phyloP scores from a whole-genome alignment of 2,329 filamentous ascomycete genomes.

The Metarhizium rileyi region DNA sequence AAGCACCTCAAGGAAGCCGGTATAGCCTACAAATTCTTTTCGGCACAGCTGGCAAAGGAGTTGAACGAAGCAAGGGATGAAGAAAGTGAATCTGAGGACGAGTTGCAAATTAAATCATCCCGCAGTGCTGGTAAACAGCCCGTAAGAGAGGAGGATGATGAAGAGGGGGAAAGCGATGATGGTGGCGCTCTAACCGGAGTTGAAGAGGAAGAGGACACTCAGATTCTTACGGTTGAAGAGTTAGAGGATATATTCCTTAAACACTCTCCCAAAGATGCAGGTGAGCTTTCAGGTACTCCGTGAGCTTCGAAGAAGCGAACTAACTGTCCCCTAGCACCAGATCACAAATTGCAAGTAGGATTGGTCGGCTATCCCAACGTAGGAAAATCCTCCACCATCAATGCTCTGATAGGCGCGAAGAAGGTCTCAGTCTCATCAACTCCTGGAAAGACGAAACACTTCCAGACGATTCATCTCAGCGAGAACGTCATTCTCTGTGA shows the following conservation, averaged over 20 bases:
- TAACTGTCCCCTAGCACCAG: slow-evolving; percentile 25
- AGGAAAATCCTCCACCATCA: slow-evolving; percentile 98
- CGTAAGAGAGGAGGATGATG: slow-evolving; percentile 10
- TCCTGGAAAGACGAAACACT: slow-evolving; percentile 97
- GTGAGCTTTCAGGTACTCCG: slow-evolving; percentile 24
- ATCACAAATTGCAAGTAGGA: slow-evolving; percentile 74
- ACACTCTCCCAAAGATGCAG: slow-evolving; percentile 48
- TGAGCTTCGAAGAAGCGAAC: not conserved
- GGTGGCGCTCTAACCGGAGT: slow-evolving; percentile 12
- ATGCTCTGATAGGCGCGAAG: slow-evolving; percentile 94
- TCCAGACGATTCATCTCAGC: slow-evolving; percentile 93
- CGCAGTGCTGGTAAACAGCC: slow-evolving; percentile 20
- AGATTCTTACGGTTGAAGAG: slow-evolving; percentile 88
- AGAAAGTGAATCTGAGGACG: slow-evolving; percentile 36
- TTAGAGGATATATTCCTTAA: slow-evolving; percentile 79
- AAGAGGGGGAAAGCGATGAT: slow-evolving; percentile 19
- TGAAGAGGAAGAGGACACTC: slow-evolving; percentile 48
- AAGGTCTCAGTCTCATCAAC: slow-evolving; percentile 97
- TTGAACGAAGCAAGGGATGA: slow-evolving; percentile 63
- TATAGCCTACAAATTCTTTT: slow-evolving; percentile 94
- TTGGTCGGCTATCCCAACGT: slow-evolving; percentile 98
- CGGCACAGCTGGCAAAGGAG: slow-evolving; percentile 84
- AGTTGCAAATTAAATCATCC: slow-evolving; percentile 11
- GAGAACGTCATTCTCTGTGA: slow-evolving; percentile 87
- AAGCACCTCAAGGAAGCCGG: slow-evolving; percentile 70